Evolutionary conservation across 2,329 filamentous ascomycete genomes (phyloP).

Genomic region (Fusarium circinatum): DNA sequence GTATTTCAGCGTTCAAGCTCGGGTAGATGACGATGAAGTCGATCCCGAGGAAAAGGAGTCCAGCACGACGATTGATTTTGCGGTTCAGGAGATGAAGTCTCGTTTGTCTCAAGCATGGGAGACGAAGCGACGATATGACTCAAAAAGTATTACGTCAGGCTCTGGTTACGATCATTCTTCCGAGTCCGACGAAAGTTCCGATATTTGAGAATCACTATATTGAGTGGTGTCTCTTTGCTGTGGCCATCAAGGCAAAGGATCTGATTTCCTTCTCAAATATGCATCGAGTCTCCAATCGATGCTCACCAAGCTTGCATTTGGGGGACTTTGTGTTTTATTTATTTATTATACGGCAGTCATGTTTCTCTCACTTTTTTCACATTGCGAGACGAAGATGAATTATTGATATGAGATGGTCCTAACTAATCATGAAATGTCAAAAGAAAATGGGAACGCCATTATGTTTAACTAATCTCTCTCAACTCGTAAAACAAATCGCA

Average conservation of each 20-base stretch:
- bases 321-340: neutral
- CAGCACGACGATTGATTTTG: slow-evolving; percentile 46
- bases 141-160: neutral
- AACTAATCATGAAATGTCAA: slow-evolving; percentile 1
- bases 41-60: slow-evolving; percentile 35
- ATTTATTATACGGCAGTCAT: neutral
- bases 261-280: neutral
- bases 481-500: slow-evolving; percentile 16
- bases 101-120: slow-evolving; percentile 33
- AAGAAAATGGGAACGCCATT: slow-evolving; percentile 26
- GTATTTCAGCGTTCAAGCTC: slow-evolving; percentile 50
- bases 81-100: slow-evolving; percentile 36
- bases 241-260: neutral
- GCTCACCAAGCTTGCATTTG: neutral
- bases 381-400: neutral
- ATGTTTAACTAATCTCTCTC: slow-evolving; percentile 31
- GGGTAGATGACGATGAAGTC: slow-evolving; percentile 35
- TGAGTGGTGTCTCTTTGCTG: neutral
- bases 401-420: slow-evolving; percentile 35
- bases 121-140: neutral
- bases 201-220: neutral
- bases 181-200: neutral
- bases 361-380: neutral
- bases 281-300: neutral
- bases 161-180: neutral